A percentile compares a stretch with the other conserved stretches of the same genome.
Conservation (phyloP, 192 early-diverging fungal genomes). For the Funneliformis mosseae region DNA sequence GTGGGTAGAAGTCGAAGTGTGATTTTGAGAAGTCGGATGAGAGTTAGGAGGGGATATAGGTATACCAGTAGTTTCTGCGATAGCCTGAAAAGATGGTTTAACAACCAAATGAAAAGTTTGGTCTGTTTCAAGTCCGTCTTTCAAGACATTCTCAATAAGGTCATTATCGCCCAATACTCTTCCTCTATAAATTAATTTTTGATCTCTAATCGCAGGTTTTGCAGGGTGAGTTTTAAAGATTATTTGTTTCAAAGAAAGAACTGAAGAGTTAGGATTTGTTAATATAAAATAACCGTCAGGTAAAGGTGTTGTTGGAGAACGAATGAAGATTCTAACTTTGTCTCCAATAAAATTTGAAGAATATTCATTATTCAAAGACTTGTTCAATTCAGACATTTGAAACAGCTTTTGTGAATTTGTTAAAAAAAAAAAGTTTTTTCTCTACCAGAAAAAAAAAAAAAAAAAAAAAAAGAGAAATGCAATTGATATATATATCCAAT, state of each 20-base stretch:
- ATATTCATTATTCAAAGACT: not conserved
- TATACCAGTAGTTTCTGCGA: conserved; percentile 6
- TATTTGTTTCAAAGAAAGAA: conserved; percentile 28
- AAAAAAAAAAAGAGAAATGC: too few species aligned
- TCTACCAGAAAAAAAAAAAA: too few species aligned
- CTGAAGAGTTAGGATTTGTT: conserved; percentile 11
- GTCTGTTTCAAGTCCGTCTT: conserved; percentile 13
- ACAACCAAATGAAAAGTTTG: conserved; percentile 37
- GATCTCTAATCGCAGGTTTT: conserved; percentile 23
- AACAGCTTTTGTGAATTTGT: not conserved
- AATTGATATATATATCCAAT: too few species aligned
- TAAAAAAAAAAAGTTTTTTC: not conserved
- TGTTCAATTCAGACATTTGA: conserved; percentile 3
- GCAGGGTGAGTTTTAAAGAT: conserved; percentile 17
- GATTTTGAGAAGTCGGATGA: not conserved
- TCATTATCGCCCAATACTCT: conserved; percentile 28
- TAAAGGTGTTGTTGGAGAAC: conserved; percentile 25
- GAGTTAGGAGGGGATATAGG: not conserved
- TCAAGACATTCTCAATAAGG: conserved; percentile 10
- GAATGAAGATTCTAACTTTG: conserved; percentile 33
- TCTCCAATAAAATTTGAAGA: not conserved
- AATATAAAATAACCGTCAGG: conserved; percentile 30
- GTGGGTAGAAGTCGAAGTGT: not conserved
- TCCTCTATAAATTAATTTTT: conserved; percentile 36
- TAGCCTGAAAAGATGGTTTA: conserved; percentile 23